Percentiles rank a stretch among this genome's conserved stretches.
phyloP scores from a whole-genome alignment of 352 stramenopile genomes.

The Pythium dissotocum region DNA sequence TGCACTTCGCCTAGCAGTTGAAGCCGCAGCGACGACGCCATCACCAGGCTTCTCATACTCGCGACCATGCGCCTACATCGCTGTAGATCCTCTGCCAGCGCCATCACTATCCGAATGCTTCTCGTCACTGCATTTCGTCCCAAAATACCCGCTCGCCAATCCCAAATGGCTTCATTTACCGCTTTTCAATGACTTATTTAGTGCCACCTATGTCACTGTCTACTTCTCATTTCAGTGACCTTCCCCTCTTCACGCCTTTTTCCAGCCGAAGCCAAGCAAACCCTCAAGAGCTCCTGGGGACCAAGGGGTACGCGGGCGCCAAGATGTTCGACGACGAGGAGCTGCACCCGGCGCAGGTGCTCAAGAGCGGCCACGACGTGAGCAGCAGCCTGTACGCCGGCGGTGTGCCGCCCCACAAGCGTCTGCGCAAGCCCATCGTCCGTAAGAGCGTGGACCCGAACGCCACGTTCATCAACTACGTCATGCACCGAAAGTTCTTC shows the following conservation, averaged over 20 bases:
- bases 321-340: conserved; percentile 37
- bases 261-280: not conserved
- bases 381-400: conserved; percentile 65
- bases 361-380: conserved; percentile 77
- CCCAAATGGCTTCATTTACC: conserved; percentile 26
- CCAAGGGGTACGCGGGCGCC: not conserved
- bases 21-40: conserved; percentile 42
- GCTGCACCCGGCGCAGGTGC: conserved; percentile 75
- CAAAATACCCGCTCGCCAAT: conserved; percentile 22
- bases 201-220: conserved; percentile 6
- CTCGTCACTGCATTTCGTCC: not conserved
- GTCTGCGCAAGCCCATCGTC: conserved; percentile 87
- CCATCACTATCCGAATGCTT: not conserved
- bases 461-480: conserved; percentile 82
- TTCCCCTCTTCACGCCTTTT: not conserved
- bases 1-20: conserved; percentile 38
- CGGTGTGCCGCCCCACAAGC: conserved; percentile 73
- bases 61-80: conserved; percentile 52
- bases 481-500: conserved; percentile 76
- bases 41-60: conserved; percentile 47
- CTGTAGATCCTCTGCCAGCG: conserved; percentile 38
- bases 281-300: not conserved
- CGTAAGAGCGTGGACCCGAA: conserved; percentile 87
- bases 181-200: not conserved
- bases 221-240: conserved; percentile 9